A percentile compares a stretch with the other conserved stretches of the same genome.
Evolutionary conservation across 352 stramenopile species (phyloP).

Genomic region (Phytophthora boehmeriae): DNA sequence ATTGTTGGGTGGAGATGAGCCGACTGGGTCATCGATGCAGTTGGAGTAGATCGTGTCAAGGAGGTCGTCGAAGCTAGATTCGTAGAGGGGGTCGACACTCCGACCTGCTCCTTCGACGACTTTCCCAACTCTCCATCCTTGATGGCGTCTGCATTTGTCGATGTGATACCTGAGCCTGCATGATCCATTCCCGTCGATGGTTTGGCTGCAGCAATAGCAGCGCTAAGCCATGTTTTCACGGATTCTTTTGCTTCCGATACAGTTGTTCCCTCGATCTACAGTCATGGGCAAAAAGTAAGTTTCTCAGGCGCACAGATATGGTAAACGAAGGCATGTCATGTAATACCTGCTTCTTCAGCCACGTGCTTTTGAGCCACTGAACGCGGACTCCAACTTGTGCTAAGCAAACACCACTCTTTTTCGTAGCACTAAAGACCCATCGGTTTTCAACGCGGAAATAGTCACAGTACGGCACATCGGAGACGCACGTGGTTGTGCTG

Average conservation of each 20-base stretch:
- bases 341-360: constrained; percentile 88
- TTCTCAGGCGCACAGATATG: neutral
- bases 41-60: constrained; percentile 1
- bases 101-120: neutral
- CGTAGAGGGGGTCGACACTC: neutral
- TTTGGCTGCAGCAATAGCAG: constrained; percentile 44
- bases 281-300: constrained; percentile 2
- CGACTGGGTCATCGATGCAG: neutral
- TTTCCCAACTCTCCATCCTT: constrained; percentile 4
- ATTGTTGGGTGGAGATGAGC: constrained; percentile 31
- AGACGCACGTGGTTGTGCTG: constrained; percentile 72
- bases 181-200: neutral
- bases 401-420: constrained; percentile 42
- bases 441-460: constrained; percentile 89
- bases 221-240: constrained; percentile 49
- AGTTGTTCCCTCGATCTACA: constrained; percentile 80
- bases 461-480: constrained; percentile 84
- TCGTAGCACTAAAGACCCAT: constrained; percentile 80
- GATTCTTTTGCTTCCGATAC: constrained; percentile 74
- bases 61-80: neutral
- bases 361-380: constrained; percentile 84
- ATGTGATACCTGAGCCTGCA: constrained; percentile 1
- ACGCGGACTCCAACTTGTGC: constrained; percentile 73
- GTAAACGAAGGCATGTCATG: neutral
- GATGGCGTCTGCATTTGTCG: constrained; percentile 1